Conservation (phyloP, 192 early-diverging fungal species). For the Umbelopsis isabellina region DNA sequence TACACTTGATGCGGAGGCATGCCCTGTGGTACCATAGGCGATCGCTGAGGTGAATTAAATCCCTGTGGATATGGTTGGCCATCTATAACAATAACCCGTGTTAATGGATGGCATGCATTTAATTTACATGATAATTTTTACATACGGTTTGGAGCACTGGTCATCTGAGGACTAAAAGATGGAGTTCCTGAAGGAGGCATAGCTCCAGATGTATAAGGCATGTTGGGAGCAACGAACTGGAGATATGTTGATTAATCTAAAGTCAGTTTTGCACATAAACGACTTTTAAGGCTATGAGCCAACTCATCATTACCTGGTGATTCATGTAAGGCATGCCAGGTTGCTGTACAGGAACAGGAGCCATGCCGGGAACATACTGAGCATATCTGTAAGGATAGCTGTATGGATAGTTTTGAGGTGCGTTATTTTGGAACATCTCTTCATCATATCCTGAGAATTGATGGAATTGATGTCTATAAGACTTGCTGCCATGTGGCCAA, state of each 20-base stretch:
- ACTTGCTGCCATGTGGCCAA: conserved; percentile 58
- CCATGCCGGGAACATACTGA: conserved; percentile 44
- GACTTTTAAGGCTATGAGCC: not conserved
- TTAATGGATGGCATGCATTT: not conserved
- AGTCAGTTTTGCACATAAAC: not conserved
- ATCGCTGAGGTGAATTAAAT: conserved; percentile 51
- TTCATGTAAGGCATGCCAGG: conserved; percentile 48
- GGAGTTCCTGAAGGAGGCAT: conserved; percentile 40
- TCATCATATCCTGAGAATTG: conserved; percentile 54
- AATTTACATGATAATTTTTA: not conserved
- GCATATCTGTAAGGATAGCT: conserved; percentile 47
- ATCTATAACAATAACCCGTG: conserved; percentile 12
- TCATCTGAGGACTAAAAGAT: conserved; percentile 55
- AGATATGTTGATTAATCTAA: not conserved
- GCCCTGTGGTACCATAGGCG: conserved; percentile 54
- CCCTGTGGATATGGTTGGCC: conserved; percentile 54
- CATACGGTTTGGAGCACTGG: conserved; percentile 51
- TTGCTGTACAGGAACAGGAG: conserved; percentile 54
- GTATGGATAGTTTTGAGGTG: conserved; percentile 44
- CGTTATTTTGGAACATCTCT: conserved; percentile 44
- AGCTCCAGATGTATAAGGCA: conserved; percentile 39
- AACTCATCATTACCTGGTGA: conserved; percentile 40
- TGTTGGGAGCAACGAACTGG: conserved; percentile 43
- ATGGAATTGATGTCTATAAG: conserved; percentile 57
- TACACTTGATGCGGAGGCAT: conserved; percentile 55